These are phyloP conservation scores for Akanthomyces lecanii DNA, from an alignment of 2,329 filamentous ascomycete genomes.

Conservation along the genomic window DNA sequence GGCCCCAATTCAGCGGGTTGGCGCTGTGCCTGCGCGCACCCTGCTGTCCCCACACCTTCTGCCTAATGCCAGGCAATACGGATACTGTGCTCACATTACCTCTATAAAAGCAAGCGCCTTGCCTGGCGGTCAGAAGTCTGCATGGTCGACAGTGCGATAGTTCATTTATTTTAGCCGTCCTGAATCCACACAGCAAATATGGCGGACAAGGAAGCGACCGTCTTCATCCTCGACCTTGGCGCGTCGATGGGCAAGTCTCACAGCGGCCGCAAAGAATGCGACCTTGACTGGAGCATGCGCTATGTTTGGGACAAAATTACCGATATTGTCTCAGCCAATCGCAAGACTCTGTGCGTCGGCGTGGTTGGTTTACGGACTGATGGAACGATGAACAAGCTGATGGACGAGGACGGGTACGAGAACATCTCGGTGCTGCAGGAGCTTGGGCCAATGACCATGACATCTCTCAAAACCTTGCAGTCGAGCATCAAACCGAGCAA, in stretches of 20 bases:
- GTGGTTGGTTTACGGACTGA: constrained; percentile 82
- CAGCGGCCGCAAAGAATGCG: constrained; percentile 67
- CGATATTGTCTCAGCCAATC: constrained; percentile 63
- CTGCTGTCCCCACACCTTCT: constrained; percentile 14
- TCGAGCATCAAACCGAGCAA: constrained; percentile 61
- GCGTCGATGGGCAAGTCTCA: constrained; percentile 73
- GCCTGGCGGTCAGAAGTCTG: not conserved
- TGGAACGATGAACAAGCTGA: constrained; percentile 64
- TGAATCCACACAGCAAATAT: constrained; percentile 45
- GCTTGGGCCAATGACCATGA: constrained; percentile 57
- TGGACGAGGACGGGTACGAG: constrained; percentile 68
- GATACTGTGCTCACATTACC: not conserved
- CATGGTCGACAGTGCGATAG: not conserved
- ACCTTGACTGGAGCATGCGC: constrained; percentile 84
- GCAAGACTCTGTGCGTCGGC: constrained; percentile 66
- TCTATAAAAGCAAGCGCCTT: constrained; percentile 4
- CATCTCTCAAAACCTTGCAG: constrained; percentile 63
- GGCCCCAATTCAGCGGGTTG: not conserved
- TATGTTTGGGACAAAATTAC: constrained; percentile 92
- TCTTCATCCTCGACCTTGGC: constrained; percentile 89
- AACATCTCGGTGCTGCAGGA: constrained; percentile 79
- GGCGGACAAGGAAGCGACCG: constrained; percentile 88
- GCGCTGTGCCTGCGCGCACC: not conserved
- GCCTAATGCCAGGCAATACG: constrained; percentile 11
- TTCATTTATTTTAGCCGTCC: not conserved